These are phyloP conservation scores for Clonostachys solani DNA, from an alignment of 2,329 filamentous ascomycete genomes.

Conservation along the genomic window DNA sequence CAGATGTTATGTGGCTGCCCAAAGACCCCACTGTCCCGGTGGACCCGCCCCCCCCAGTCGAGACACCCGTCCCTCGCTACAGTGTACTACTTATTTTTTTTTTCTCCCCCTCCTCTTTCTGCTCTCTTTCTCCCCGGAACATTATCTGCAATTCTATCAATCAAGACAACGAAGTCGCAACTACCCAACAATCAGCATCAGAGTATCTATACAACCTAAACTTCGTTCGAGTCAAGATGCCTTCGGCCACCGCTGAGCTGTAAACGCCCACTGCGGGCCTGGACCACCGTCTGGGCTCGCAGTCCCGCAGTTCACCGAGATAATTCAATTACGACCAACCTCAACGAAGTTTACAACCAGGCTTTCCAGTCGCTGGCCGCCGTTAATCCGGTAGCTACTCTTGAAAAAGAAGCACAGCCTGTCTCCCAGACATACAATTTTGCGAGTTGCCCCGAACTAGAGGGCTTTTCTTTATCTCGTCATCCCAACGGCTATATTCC, in stretches of 20 bases:
- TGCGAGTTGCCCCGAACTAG: no score
- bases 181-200: slow-evolving; percentile 17
- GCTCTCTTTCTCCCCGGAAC: slow-evolving; percentile 23
- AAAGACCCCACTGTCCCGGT: background rate
- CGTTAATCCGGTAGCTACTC: no score
- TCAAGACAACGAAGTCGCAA: slow-evolving; percentile 65
- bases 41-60: background rate
- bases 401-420: no score
- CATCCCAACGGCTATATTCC: no score
- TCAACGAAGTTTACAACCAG: slow-evolving; percentile 61
- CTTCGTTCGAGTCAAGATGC: slow-evolving; percentile 71
- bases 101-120: slow-evolving; percentile 17
- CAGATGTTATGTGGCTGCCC: background rate
- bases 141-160: slow-evolving; percentile 11
- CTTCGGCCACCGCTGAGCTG: slow-evolving; percentile 83
- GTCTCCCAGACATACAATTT: no score
- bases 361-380: no score
- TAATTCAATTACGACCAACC: slow-evolving; percentile 29
- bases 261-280: slow-evolving; percentile 82
- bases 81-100: slow-evolving; percentile 3
- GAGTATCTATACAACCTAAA: slow-evolving; percentile 26
- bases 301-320: slow-evolving; percentile 86
- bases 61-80: slow-evolving; percentile 1
- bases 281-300: slow-evolving; percentile 52
- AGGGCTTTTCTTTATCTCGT: no score